These are phyloP conservation scores for Wallacemonas sp. DNA, from an alignment of 208 protist species.

Conservation along the genomic window DNA sequence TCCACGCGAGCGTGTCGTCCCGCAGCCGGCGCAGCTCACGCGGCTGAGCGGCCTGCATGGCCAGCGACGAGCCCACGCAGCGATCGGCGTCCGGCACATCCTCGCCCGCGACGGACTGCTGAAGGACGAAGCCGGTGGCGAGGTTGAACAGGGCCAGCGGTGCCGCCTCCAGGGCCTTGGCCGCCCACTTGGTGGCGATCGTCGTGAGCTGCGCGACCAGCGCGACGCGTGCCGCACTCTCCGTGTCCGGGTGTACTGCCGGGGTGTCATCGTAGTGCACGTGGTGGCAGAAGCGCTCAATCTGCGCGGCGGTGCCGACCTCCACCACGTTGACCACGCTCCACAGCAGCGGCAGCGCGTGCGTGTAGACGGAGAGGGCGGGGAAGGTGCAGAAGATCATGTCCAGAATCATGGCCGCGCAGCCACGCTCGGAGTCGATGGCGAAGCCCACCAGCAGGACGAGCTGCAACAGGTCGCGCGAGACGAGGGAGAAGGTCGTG, in stretches of 20 bases:
- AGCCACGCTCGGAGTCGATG: constrained; percentile 59
- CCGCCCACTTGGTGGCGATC: constrained; percentile 58
- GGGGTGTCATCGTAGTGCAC: constrained; percentile 50
- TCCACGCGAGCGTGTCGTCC: not conserved
- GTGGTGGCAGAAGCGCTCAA: constrained; percentile 58
- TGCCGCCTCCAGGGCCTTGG: constrained; percentile 24
- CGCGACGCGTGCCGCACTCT: constrained; percentile 51
- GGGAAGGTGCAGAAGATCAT: constrained; percentile 62
- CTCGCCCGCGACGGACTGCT: constrained; percentile 38
- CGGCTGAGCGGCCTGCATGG: constrained; percentile 37
- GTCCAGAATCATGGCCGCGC: constrained; percentile 51
- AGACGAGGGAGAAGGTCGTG: constrained; percentile 48
- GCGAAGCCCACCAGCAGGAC: constrained; percentile 73
- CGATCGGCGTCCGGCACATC: constrained; percentile 22
- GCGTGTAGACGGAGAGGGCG: constrained; percentile 45
- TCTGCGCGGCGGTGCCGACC: constrained; percentile 38
- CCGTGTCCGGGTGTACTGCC: constrained; percentile 44
- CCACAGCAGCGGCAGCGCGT: constrained; percentile 77
- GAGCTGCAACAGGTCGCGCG: constrained; percentile 63
- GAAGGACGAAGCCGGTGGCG: constrained; percentile 66
- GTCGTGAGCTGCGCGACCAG: constrained; percentile 44
- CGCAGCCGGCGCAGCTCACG: constrained; percentile 13
- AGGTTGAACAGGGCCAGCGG: constrained; percentile 59
- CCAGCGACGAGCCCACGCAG: constrained; percentile 32
- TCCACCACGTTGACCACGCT: constrained; percentile 66